Base-by-base conservation (phyloP, 2,329 filamentous ascomycete species). In the Fusarium hainanense region DNA sequence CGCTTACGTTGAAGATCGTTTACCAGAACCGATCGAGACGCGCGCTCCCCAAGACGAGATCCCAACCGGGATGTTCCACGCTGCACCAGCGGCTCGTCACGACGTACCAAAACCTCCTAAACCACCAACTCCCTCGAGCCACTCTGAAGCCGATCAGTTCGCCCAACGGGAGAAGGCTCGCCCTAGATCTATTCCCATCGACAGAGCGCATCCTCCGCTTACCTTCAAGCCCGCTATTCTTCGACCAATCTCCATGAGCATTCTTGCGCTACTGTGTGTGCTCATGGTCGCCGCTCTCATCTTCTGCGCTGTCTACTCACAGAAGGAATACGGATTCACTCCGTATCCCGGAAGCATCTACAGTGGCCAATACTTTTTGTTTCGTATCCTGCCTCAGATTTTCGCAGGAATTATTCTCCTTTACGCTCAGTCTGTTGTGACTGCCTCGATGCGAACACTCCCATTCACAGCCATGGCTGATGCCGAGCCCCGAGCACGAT, bases 381-480 rank as follows among this genome's bases (percentile, higher is more conserved):
- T 97, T 78, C 88, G 93, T 66, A 93, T 97, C 69, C 82, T 98
- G 2, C 94, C 95, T 4, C 93, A 94, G 59, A 82, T 97, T 0
- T 76, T 97, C 16, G 93, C 90, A 1, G 89, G 89, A 21, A 70
- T 90, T 14, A 81, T 97, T 37, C 84, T 96, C 47, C 78, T 98
- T 9, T 97, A 93, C 84, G 86, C 93, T 2, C 90, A 97, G 74
- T 88, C 90, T 70, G 83, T 97, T 41, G 87, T 93, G 71, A 85
- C 87, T 2, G 89, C 94, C 5, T 86, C 94, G n/a, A 89, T 92
- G 68, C 89, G 95, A 61, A 87, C 92, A 14, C 83, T 92, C 41
- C 94, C 94, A 0, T 97, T 97, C 77, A 87, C 89, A 23, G 85
- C 89, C n/a, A 90, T 98, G 86, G 88, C 92, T 30, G 89, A 89